These are phyloP conservation scores for Limonium bicolor DNA, from an alignment of 148 eudicot species.

Conservation along the genomic window DNA sequence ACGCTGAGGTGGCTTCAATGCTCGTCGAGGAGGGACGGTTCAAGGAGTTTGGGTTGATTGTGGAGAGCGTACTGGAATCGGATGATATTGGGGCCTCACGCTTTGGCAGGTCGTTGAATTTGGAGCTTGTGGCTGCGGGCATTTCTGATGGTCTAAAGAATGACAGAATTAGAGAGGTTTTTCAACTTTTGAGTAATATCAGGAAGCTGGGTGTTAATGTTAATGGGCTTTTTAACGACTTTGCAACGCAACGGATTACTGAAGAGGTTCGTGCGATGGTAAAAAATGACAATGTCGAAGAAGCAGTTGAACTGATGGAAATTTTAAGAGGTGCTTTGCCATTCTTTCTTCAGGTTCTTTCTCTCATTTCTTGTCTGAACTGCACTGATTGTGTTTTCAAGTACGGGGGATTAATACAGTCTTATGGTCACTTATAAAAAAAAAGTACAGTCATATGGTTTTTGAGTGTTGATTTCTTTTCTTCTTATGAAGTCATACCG, in stretches of 20 bases:
- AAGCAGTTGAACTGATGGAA: slow-evolving; percentile 38
- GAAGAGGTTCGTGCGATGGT: slow-evolving; percentile 21
- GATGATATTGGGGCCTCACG: slow-evolving; percentile 9
- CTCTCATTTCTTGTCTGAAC: neutral
- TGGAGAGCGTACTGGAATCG: slow-evolving; percentile 23
- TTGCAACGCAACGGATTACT: slow-evolving; percentile 21
- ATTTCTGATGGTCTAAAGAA: slow-evolving; percentile 21
- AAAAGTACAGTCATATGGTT: too few species aligned
- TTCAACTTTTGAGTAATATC: slow-evolving; percentile 24
- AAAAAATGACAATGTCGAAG: slow-evolving; percentile 22
- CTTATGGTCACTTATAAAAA: too few species aligned
- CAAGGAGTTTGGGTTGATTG: slow-evolving; percentile 38
- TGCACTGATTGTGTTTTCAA: too few species aligned
- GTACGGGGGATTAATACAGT: too few species aligned
- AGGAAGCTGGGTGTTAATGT: slow-evolving; percentile 39
- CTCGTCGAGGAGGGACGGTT: slow-evolving; percentile 36
- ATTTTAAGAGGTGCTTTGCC: slow-evolving; percentile 51
- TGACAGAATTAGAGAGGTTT: slow-evolving; percentile 20
- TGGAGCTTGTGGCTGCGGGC: slow-evolving; percentile 25
- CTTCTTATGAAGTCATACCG: too few species aligned
- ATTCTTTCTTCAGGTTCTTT: too few species aligned
- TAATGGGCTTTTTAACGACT: slow-evolving; percentile 33
- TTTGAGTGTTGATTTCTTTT: too few species aligned
- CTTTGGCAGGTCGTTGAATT: slow-evolving; percentile 22
- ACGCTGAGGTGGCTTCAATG: slow-evolving; percentile 44